Base-by-base conservation (phyloP, 441 rosid species). In the Eutrema salsugineum region DNA sequence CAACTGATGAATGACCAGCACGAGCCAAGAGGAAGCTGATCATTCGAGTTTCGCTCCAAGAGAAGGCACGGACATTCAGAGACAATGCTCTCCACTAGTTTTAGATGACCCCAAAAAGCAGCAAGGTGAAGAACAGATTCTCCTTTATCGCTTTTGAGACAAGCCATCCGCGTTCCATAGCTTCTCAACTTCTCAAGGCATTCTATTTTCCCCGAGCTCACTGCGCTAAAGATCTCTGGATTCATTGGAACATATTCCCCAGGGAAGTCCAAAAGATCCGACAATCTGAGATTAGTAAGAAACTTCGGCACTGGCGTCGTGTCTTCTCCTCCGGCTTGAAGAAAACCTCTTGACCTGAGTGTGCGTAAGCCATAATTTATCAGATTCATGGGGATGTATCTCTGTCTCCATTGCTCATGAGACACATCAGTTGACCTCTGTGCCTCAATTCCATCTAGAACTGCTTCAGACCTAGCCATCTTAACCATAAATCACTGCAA, bases 71-170 rank as follows among this genome's bases (percentile, higher is more conserved):
- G 33, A 1, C 10, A 55, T 44, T 72, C n/a, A 7, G 12, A 24
- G 9, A 72, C 12, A 9, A 71, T 70, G 22, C 4, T 59, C 51
- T 59, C 49, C 5, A 60, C 67, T 47, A 16, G 3, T 27, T 58
- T 30, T 1, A 69, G 12, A 48, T 30, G 38, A 59, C 42, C 36
- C 49, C 30, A 38, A 24, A 20, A 1, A 11, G 49, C 39, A 11
- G 50, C 59, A 47, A 70, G 48, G n/a, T 70, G 75, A 14, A 70
- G 59, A 36, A 59, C 7, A 16, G 27, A 15, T 11, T 59, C 42
- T 60, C 42, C 67, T 27, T 3, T 1, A 16, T 49, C 11, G 33
- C 3, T 36, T n/a, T 48, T 59, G 30, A 70, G 20, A 27, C 59
- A 70, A 15, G 15, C 47, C 15, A 47, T 6, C 44, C 56, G 73